Percentiles rank a stretch among this genome's conserved stretches.
These are phyloP conservation scores for Penicillium corylophilum DNA, from an alignment of 2,329 filamentous ascomycete species.

Conservation along the genomic window DNA sequence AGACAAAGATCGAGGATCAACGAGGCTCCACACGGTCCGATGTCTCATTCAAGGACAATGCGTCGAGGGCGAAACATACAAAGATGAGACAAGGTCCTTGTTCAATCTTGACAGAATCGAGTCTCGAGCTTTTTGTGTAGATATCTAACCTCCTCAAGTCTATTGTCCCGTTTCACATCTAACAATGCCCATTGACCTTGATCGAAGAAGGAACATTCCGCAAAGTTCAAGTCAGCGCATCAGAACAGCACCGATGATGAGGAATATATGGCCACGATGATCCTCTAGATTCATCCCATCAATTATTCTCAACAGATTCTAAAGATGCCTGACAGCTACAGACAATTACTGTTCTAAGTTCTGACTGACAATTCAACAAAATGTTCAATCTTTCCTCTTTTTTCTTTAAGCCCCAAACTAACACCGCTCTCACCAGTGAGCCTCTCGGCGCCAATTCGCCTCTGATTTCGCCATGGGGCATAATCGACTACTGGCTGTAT, in stretches of 20 bases:
- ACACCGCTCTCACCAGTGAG: not conserved
- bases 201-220: not conserved
- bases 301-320: not conserved
- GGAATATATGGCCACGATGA: not conserved
- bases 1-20: not conserved
- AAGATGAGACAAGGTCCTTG: not conserved
- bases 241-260: not conserved
- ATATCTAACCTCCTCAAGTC: not conserved
- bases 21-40: not conserved
- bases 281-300: not conserved
- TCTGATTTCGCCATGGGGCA: constrained; percentile 28
- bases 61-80: not conserved
- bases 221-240: not conserved
- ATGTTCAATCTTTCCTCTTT: not conserved
- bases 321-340: not conserved
- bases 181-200: not conserved
- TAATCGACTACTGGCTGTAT: constrained; percentile 36
- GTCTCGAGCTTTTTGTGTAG: not conserved
- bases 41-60: not conserved
- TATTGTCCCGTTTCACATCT: not conserved
- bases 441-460: not conserved
- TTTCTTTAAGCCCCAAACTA: not conserved
- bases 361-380: not conserved
- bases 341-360: not conserved
- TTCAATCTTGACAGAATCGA: not conserved